Evolutionary conservation across 192 early-diverging fungal species (phyloP).

Genomic region (Globomyces pollinis-pini): DNA sequence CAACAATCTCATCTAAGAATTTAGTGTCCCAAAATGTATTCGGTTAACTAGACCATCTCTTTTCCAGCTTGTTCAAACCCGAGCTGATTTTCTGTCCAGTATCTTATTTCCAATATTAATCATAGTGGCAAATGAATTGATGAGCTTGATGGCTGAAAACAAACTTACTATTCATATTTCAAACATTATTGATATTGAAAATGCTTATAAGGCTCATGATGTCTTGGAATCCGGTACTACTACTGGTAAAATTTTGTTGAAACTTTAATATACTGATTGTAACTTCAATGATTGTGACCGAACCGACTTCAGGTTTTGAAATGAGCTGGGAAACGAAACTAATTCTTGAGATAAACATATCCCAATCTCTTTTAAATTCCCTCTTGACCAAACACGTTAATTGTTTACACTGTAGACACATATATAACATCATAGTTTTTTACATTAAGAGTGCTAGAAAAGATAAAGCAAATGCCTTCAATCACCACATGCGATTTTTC

Average conservation of each 20-base stretch:
- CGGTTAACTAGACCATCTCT: constrained; percentile 66
- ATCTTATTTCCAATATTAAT: constrained; percentile 10
- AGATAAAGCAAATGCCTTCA: too few relatives aligned
- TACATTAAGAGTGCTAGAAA: too few relatives aligned
- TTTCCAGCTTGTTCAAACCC: constrained; percentile 59
- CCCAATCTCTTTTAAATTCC: too few relatives aligned
- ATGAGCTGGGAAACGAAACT: too few relatives aligned
- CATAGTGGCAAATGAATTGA: constrained; percentile 46
- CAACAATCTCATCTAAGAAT: too few relatives aligned
- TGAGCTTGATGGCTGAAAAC: constrained; percentile 48
- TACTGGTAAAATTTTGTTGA: constrained; percentile 7
- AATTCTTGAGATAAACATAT: too few relatives aligned
- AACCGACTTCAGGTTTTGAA: too few relatives aligned
- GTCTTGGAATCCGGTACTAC: constrained; percentile 53
- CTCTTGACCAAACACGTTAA: too few relatives aligned
- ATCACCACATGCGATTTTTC: too few relatives aligned
- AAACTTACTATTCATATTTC: constrained; percentile 61
- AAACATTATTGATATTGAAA: constrained; percentile 67
- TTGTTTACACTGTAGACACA: too few relatives aligned
- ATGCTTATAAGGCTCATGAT: constrained; percentile 66
- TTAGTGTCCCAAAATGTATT: constrained; percentile 64
- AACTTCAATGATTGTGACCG: too few relatives aligned
- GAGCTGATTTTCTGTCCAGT: constrained; percentile 49
- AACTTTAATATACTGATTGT: background rate
- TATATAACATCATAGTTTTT: too few relatives aligned